Base-by-base conservation (phyloP, 106 monocot genomes). In the Alisma plantagoaquatica region DNA sequence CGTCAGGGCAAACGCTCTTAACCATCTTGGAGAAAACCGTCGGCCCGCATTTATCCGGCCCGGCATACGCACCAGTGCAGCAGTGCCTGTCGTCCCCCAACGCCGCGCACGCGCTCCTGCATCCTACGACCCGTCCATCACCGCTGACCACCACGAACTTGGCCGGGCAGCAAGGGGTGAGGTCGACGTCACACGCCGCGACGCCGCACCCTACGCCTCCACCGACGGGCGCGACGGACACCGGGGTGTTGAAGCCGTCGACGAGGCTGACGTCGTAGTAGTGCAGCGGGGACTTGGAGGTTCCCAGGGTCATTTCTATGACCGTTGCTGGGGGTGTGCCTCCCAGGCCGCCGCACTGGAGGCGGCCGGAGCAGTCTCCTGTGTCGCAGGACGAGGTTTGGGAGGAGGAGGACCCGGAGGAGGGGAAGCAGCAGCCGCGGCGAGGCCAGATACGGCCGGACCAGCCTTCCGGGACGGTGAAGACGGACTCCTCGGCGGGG, bases 241-340 rank as follows among this genome's bases (percentile, higher is more conserved):
- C 87, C 27, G 60, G 60, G n/a, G 47, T 10, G 65, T 87, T 87
- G 74, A 81, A 87, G 2, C 87, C 87, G 28, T 87, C 81, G 2
- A 87, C 87, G 24, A 87, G 51, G 53, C 81, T 81, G 18, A 81
- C 87, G 54, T 87, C 87, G 54, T 87, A 87, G 65, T 54, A 87
- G 46, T 87, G 81, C 23, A 78, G 47, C 1, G 74, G 57, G 1
- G 74, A 77, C 23, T 18, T 46, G 27, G 64, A 3, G 0, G 77
- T 78, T 8, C 87, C 81, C 3, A 87, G 43, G 19, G 87, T 81
- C 77, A 81, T 77, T 57, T 87, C 87, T 2, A 81, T 77, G 23
- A 81, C 54, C 9, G 87, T 78, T 19, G 86, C 81, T 7, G 86
- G 86, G 0, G 86, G 77, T 0, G 49, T 24, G 0, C 77, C 86